A percentile compares a stretch with the other conserved stretches of the same genome.
Evolutionary conservation across 805 yeast genomes (phyloP).

Genomic region (Candida tibetensis): DNA sequence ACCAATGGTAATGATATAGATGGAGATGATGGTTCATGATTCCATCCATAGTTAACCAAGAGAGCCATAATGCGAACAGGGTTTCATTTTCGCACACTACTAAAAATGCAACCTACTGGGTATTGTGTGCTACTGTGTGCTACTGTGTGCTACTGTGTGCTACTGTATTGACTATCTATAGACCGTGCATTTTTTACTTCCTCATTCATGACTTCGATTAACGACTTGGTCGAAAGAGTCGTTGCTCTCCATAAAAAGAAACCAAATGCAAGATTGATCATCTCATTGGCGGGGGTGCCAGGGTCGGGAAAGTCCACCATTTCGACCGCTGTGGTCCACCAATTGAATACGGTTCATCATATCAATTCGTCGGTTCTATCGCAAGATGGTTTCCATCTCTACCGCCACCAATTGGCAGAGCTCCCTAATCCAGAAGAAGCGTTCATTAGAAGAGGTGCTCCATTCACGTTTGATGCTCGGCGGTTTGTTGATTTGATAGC

Average conservation of each 20-base stretch:
- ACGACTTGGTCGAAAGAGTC: neutral
- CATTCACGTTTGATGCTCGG: slow-evolving; percentile 76
- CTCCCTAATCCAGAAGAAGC: slow-evolving; percentile 60
- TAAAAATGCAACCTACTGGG: no score
- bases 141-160: no score
- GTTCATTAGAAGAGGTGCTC: slow-evolving; percentile 72
- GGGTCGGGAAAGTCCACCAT: slow-evolving; percentile 84
- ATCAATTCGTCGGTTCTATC: slow-evolving; percentile 26
- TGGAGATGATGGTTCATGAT: no score
- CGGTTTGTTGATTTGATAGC: slow-evolving; percentile 10
- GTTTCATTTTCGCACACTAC: no score
- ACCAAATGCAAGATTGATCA: slow-evolving; percentile 38
- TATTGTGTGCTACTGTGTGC: no score
- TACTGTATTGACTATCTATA: no score
- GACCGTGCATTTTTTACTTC: no score
- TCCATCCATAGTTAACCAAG: no score
- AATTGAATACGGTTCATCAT: slow-evolving; percentile 13
- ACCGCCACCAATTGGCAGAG: slow-evolving; percentile 26
- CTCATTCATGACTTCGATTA: neutral
- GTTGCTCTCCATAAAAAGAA: slow-evolving; percentile 10
- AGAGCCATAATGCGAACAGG: no score
- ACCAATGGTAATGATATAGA: no score
- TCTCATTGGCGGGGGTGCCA: slow-evolving; percentile 73
- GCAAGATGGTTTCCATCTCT: slow-evolving; percentile 42
- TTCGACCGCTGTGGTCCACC: slow-evolving; percentile 44